Percentiles rank a stretch among this genome's conserved stretches.
phyloP scores from a whole-genome alignment of 495 filamentous ascomycete species.

The Lichenothelia convexa region DNA sequence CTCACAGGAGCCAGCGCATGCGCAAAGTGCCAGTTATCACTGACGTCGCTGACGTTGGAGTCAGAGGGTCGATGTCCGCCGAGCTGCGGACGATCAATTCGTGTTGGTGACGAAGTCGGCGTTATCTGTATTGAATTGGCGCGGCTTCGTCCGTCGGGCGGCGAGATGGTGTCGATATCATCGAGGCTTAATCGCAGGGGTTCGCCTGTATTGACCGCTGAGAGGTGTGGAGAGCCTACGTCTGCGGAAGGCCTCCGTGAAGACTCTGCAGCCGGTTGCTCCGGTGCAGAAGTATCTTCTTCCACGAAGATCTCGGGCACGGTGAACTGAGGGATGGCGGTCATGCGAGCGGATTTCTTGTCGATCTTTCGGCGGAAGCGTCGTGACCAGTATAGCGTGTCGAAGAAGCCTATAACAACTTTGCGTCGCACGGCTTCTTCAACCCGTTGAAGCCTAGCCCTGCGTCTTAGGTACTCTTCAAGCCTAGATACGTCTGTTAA shows the following conservation, averaged over 20 bases:
- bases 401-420: constrained; percentile 85
- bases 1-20: constrained; percentile 10
- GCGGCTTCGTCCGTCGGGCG: constrained; percentile 13
- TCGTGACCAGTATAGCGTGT: constrained; percentile 80
- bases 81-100: not conserved
- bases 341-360: constrained; percentile 55
- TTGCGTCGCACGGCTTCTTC: constrained; percentile 84
- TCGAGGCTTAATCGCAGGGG: constrained; percentile 8
- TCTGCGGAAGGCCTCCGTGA: no score
- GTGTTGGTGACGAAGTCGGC: constrained; percentile 12
- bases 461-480: constrained; percentile 86
- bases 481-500: constrained; percentile 30
- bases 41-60: constrained; percentile 9
- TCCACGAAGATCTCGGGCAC: constrained; percentile 89
- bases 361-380: constrained; percentile 57
- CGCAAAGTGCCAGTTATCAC: constrained; percentile 22
- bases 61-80: constrained; percentile 9
- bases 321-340: constrained; percentile 55
- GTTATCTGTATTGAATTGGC: constrained; percentile 21
- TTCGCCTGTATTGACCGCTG: constrained; percentile 11
- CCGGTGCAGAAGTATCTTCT: constrained; percentile 22
- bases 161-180: constrained; percentile 8
- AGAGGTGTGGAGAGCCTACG: constrained; percentile 9
- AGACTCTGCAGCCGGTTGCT: constrained; percentile 5
- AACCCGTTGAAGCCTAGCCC: constrained; percentile 81